Evolutionary conservation across 1,284 basidiomycete genomes (phyloP).

Genomic region (Boletus smithii): DNA sequence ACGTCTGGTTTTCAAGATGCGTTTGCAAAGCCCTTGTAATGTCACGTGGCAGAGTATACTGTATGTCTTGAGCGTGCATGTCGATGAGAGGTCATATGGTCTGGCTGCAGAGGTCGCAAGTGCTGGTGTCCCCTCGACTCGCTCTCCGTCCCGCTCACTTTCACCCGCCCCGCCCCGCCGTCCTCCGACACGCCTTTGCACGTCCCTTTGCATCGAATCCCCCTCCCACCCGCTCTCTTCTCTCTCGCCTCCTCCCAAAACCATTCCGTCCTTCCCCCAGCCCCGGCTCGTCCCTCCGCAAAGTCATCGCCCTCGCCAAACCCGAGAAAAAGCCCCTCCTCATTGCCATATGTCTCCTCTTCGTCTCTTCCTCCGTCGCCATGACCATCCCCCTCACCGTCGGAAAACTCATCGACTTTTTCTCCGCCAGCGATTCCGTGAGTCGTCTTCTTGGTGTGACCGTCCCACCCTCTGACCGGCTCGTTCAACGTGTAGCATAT

Average conservation of each 20-base stretch:
- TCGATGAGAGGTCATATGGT: neutral
- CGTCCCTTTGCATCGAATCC: conserved; percentile 17
- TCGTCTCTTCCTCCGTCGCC: conserved; percentile 76
- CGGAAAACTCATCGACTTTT: conserved; percentile 90
- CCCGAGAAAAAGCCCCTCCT: conserved; percentile 74
- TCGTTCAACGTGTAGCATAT: conserved; percentile 50
- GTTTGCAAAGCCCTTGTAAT: too few species aligned
- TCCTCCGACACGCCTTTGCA: too few species aligned
- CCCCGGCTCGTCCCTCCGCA: conserved; percentile 61
- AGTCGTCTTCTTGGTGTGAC: conserved; percentile 36
- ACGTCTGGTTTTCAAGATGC: too few species aligned
- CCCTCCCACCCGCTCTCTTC: conserved; percentile 32
- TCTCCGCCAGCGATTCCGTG: conserved; percentile 69
- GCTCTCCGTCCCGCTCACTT: too few species aligned
- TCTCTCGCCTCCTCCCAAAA: conserved; percentile 39
- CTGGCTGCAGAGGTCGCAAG: too few species aligned
- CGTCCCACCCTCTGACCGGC: neutral
- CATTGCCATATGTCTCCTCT: conserved; percentile 64
- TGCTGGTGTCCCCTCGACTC: too few species aligned
- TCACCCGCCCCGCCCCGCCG: neutral
- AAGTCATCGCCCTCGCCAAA: conserved; percentile 72
- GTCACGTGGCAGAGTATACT: too few species aligned
- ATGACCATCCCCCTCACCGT: conserved; percentile 90
- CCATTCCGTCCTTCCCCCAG: conserved; percentile 33
- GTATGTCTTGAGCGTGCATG: neutral